Conservation (phyloP, 768 basidiomycete genomes). For the Termitomyces sp. region DNA sequence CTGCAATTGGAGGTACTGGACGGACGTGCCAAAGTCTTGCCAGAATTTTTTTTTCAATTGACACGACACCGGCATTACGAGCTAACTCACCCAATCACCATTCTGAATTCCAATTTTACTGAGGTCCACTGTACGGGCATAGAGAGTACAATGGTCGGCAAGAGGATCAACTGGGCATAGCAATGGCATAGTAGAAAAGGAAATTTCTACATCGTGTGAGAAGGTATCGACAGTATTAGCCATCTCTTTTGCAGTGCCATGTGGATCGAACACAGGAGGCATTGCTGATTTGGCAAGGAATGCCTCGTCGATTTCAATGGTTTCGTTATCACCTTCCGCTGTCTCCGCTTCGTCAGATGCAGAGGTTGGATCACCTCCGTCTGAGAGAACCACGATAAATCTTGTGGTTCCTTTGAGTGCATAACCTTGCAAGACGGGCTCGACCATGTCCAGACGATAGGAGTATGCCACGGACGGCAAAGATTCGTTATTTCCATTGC, state of each 20-base stretch:
- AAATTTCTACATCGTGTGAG: constrained; percentile 12
- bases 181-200: constrained; percentile 29
- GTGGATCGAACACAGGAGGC: constrained; percentile 19
- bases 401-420: constrained; percentile 44
- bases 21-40: constrained; percentile 51
- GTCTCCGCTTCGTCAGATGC: constrained; percentile 15
- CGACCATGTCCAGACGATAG: constrained; percentile 55
- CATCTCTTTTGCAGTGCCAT: constrained; percentile 7
- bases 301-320: constrained; percentile 67
- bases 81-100: constrained; percentile 71
- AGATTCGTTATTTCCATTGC: constrained; percentile 17
- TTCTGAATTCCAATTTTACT: constrained; percentile 62
- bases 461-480: constrained; percentile 20
- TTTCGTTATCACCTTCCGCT: constrained; percentile 29
- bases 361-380: constrained; percentile 11
- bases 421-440: constrained; percentile 75
- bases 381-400: constrained; percentile 43
- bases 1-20: constrained; percentile 34
- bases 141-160: constrained; percentile 55
- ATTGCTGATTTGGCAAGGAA: constrained; percentile 60
- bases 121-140: constrained; percentile 61
- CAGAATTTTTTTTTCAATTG: constrained; percentile 10
- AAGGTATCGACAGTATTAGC: neutral
- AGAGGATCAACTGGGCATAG: constrained; percentile 25
- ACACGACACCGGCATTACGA: neutral